Conservation (phyloP, 495 filamentous ascomycete species). For the Tuber melanosporum region DNA sequence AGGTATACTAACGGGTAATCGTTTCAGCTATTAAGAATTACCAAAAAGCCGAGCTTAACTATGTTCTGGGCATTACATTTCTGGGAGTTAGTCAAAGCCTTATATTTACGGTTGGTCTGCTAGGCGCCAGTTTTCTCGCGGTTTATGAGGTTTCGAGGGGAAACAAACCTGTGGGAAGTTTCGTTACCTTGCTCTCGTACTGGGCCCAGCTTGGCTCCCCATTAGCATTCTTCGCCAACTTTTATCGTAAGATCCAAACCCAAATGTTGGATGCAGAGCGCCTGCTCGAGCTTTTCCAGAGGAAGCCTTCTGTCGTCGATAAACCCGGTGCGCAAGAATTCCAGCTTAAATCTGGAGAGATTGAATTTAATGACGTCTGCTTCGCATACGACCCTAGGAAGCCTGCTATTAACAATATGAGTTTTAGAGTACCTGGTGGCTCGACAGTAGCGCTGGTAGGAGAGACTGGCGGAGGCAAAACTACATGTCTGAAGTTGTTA, state of each 20-base stretch:
- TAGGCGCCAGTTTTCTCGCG: slow-evolving; percentile 60
- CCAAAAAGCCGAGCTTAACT: slow-evolving; percentile 39
- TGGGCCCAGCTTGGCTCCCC: slow-evolving; percentile 59
- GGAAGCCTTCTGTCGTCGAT: slow-evolving; percentile 56
- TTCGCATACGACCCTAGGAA: slow-evolving; percentile 69
- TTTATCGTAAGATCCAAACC: slow-evolving; percentile 54
- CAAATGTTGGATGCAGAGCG: slow-evolving; percentile 65
- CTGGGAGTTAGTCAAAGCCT: slow-evolving; percentile 51
- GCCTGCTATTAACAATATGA: slow-evolving; percentile 58
- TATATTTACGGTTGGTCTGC: slow-evolving; percentile 57
- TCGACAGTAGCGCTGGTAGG: slow-evolving; percentile 71
- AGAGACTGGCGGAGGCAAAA: slow-evolving; percentile 68
- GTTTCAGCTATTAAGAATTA: slow-evolving; percentile 39
- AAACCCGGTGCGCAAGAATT: slow-evolving; percentile 53
- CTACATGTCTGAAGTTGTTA: slow-evolving; percentile 66
- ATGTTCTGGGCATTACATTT: slow-evolving; percentile 38
- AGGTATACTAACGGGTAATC: background rate
- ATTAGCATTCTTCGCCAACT: slow-evolving; percentile 57
- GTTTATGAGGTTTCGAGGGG: slow-evolving; percentile 58
- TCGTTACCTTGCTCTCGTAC: slow-evolving; percentile 64
- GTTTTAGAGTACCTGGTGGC: slow-evolving; percentile 55
- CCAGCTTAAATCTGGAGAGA: slow-evolving; percentile 53
- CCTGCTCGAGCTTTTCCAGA: slow-evolving; percentile 64
- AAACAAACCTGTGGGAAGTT: slow-evolving; percentile 56
- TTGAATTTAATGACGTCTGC: slow-evolving; percentile 59